Conservation (phyloP, 495 filamentous ascomycete species). For the Aspergillus wentii region DNA sequence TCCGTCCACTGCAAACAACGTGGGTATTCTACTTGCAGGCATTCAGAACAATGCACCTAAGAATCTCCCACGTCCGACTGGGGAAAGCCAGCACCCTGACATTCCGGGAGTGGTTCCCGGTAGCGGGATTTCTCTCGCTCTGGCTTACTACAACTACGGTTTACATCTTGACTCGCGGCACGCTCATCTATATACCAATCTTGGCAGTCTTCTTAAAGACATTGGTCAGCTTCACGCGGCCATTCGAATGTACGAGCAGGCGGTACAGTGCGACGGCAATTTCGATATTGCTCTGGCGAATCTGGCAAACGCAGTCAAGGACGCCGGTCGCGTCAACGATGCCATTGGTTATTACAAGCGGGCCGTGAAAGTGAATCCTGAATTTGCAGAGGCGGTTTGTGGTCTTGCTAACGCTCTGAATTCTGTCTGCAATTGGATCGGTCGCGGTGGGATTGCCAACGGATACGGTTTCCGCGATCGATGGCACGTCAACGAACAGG, state of each 20-base stretch:
- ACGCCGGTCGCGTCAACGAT: conserved; percentile 87
- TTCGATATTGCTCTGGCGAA: conserved; percentile 98
- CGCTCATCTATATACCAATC: conserved; percentile 96
- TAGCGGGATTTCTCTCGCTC: conserved; percentile 80
- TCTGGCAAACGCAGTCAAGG: conserved; percentile 96
- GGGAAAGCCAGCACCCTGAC: conserved; percentile 38
- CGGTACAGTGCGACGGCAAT: conserved; percentile 81
- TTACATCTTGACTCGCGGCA: conserved; percentile 77
- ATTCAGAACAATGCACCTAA: conserved; percentile 71
- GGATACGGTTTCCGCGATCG: conserved; percentile 72
- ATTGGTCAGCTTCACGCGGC: conserved; percentile 89
- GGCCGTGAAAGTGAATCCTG: conserved; percentile 84
- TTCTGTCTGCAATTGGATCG: conserved; percentile 93
- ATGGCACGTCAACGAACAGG: conserved; percentile 89
- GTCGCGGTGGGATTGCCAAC: conserved; percentile 77
- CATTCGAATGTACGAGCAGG: conserved; percentile 96
- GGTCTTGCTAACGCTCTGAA: conserved; percentile 94
- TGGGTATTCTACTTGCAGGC: conserved; percentile 91
- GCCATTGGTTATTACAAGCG: conserved; percentile 89
- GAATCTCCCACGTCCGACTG: conserved; percentile 25
- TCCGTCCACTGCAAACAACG: conserved; percentile 97
- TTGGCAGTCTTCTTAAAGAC: conserved; percentile 93
- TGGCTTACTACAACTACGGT: conserved; percentile 94
- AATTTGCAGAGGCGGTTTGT: conserved; percentile 96
- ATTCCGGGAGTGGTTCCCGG: conserved; percentile 81